phyloP scores from a whole-genome alignment of 305 asterid genomes.

The Fraxinus angustifolia region DNA sequence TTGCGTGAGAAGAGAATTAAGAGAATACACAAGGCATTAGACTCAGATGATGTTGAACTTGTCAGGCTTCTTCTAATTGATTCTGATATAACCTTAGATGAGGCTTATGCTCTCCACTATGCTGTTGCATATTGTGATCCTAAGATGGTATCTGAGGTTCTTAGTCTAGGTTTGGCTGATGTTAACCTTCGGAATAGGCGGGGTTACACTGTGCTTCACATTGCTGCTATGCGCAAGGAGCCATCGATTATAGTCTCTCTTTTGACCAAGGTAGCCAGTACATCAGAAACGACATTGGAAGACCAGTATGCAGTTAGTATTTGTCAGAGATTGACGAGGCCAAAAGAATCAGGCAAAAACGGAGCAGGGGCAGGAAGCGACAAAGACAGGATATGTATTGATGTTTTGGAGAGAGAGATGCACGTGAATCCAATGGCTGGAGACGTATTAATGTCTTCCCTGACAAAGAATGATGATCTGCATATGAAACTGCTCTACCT shows the following conservation, averaged over 20 bases:
- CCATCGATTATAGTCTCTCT: slow-evolving; percentile 65
- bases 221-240: slow-evolving; percentile 63
- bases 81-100: slow-evolving; percentile 59
- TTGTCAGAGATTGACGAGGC: slow-evolving; percentile 56
- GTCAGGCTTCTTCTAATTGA: slow-evolving; percentile 53
- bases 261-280: slow-evolving; percentile 54
- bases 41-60: slow-evolving; percentile 66
- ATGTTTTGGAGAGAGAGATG: slow-evolving; percentile 66
- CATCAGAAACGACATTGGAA: slow-evolving; percentile 39
- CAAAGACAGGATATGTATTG: slow-evolving; percentile 59
- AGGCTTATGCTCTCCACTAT: slow-evolving; percentile 63
- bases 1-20: slow-evolving; percentile 42
- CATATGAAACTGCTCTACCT: slow-evolving; percentile 50
- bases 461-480: slow-evolving; percentile 52
- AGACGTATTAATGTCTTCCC: slow-evolving; percentile 33
- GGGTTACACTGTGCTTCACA: slow-evolving; percentile 55
- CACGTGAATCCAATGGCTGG: slow-evolving; percentile 43
- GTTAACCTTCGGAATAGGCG: slow-evolving; percentile 47
- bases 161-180: slow-evolving; percentile 48
- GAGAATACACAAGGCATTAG: slow-evolving; percentile 61
- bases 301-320: slow-evolving; percentile 48
- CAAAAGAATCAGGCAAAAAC: slow-evolving; percentile 57
- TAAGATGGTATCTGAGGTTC: slow-evolving; percentile 57
- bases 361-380: slow-evolving; percentile 54
- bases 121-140: slow-evolving; percentile 66